Evolutionary conservation across 306 rosid genomes (phyloP), one percentile per base, ranked within the genome.

Genomic region (Lotus japonicus): DNA sequence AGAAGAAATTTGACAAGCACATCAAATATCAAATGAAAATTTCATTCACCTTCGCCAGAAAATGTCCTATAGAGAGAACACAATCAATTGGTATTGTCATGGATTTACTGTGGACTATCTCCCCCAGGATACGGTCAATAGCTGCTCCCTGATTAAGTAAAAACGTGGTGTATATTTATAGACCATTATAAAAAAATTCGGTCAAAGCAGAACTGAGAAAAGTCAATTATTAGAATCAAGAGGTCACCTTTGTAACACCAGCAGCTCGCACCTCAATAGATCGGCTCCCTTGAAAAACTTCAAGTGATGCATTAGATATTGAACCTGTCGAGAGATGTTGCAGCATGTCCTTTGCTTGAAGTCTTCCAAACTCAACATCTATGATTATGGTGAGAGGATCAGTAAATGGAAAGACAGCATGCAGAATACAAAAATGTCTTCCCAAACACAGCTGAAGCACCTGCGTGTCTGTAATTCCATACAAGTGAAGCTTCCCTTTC

Each of bases 311-410:
- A 82, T 94, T 92, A 54, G 98, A 88, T 73, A 94, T 94, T 51
- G 98, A 97, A 17, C 98, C 97, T 49, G 98, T 83, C 90, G 92
- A 94, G 12, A 94, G 91, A 81, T 94, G 97, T 83, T 94, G 97
- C 73, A 94, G 73, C 77, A 94, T 67, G 80, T 94, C 98, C 79
- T 95, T 90, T 33, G 98, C 98, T 90, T 94, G 98, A 71, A 94
- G 74, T 79, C 97, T 88, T 83, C 98, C 98, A 78, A 94, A 94
- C 75, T 94, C 97, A 58, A 94, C 64, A 84, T 94, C 98, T 92
- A 58, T 72, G 74, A 79, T 66, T 38, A 14, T 64, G 36, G 49
- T 58, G 67, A 43, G 55, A 50, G 17, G 42, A 62, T 45, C 45
- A 75, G 51, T 76, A 72, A 65, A 59, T 55, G 36, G 74, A 35